Conservation (phyloP, 495 filamentous ascomycete genomes). For the Aspergillus indologenus region DNA sequence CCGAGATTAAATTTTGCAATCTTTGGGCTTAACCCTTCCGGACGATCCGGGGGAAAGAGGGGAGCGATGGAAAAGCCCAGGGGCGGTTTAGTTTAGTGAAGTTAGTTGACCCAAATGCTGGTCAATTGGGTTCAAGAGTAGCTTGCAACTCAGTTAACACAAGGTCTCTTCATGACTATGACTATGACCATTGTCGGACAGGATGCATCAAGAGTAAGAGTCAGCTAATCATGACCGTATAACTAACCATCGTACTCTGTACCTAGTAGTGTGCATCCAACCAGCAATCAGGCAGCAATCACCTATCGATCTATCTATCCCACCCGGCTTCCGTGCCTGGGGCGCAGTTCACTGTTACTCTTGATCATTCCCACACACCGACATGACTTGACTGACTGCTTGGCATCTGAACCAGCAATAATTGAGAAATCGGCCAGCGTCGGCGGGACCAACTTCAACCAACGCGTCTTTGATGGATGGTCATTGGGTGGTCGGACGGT, state of each 20-base stretch:
- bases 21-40: conserved; percentile 11
- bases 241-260: no score
- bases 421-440: neutral
- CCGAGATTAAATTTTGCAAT: conserved; percentile 5
- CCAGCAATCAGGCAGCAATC: conserved; percentile 4
- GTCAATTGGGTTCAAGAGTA: no score
- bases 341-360: neutral
- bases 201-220: no score
- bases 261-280: neutral
- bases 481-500: neutral
- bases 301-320: no score
- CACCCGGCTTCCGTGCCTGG: neutral
- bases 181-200: no score
- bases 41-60: conserved; percentile 21
- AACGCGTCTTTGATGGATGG: neutral
- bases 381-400: neutral
- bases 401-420: neutral
- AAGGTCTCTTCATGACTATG: neutral
- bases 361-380: neutral
- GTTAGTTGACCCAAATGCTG: no score
- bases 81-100: no score
- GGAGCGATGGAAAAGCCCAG: no score
- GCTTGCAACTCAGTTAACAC: no score
- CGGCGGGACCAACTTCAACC: conserved; percentile 3
- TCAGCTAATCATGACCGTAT: no score